Conservation (phyloP, 164 flowering plant species). For the Macadamia integrifolia region DNA sequence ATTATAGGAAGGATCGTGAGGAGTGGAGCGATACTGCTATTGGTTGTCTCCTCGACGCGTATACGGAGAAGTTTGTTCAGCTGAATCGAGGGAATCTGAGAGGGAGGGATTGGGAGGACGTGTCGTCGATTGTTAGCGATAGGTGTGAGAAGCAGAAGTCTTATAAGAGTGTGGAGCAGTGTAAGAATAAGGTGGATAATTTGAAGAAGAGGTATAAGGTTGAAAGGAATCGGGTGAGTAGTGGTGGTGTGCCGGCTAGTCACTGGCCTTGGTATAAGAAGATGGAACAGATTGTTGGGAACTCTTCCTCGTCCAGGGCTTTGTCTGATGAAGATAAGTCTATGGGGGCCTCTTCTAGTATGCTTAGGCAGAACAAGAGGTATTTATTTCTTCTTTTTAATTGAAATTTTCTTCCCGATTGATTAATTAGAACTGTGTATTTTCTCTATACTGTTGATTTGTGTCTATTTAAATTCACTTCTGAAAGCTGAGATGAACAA, state of each 20-base stretch:
- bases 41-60: slow-evolving; percentile 32
- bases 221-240: slow-evolving; percentile 72
- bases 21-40: slow-evolving; percentile 49
- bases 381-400: slow-evolving; percentile 17
- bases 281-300: slow-evolving; percentile 76
- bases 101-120: slow-evolving; percentile 49
- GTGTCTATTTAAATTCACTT: not conserved
- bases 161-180: slow-evolving; percentile 83
- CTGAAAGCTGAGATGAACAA: not conserved
- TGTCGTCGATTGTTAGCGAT: slow-evolving; percentile 31
- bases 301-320: slow-evolving; percentile 36
- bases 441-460: too few species aligned
- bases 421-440: too few species aligned
- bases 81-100: slow-evolving; percentile 39
- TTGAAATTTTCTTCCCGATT: not conserved
- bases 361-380: slow-evolving; percentile 59
- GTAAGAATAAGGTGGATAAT: slow-evolving; percentile 94
- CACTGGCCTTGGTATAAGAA: slow-evolving; percentile 96
- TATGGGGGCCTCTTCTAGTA: slow-evolving; percentile 21
- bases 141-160: slow-evolving; percentile 15
- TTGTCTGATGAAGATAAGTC: slow-evolving; percentile 56
- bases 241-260: slow-evolving; percentile 45
- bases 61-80: slow-evolving; percentile 38
- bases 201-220: slow-evolving; percentile 91
- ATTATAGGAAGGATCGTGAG: slow-evolving; percentile 39